A percentile compares a stretch with the other conserved stretches of the same genome.
Evolutionary conservation across 805 yeast genomes (phyloP).

Genomic region (Saturnispora gosingensis): DNA sequence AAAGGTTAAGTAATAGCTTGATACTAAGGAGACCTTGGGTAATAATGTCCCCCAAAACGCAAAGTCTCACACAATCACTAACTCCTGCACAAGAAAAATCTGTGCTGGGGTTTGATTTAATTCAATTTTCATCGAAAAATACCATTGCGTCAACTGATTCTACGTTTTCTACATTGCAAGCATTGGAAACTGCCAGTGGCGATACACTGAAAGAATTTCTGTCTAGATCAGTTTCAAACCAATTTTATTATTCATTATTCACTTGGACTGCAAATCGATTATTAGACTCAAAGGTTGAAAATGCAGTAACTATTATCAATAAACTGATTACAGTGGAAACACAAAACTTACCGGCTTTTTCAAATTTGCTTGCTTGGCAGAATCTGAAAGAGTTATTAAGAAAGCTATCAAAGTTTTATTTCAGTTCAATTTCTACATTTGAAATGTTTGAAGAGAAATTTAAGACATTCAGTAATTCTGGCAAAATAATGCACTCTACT

Average conservation of each 20-base stretch:
- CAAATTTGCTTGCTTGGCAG: constrained; percentile 21
- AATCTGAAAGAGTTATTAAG: constrained; percentile 11
- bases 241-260: constrained; percentile 6
- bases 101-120: constrained; percentile 8
- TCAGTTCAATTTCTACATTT: neutral
- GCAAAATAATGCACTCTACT: constrained; percentile 7
- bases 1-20: neutral
- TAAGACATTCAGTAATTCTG: neutral
- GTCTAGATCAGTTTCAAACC: neutral
- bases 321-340: constrained; percentile 3
- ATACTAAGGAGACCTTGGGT: neutral
- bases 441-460: constrained; percentile 8
- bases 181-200: neutral
- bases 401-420: neutral
- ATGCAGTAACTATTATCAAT: neutral
- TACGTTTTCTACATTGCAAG: constrained; percentile 4
- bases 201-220: neutral
- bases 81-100: constrained; percentile 12
- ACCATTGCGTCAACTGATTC: constrained; percentile 4
- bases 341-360: constrained; percentile 14
- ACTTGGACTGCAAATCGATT: neutral
- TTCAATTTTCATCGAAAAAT: neutral
- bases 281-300: neutral
- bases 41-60: neutral
- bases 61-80: constrained; percentile 1